Evolutionary conservation across 2,329 filamentous ascomycete genomes (phyloP), one percentile per base, ranked within the genome.

Genomic region (Alternaria triticimaculans): DNA sequence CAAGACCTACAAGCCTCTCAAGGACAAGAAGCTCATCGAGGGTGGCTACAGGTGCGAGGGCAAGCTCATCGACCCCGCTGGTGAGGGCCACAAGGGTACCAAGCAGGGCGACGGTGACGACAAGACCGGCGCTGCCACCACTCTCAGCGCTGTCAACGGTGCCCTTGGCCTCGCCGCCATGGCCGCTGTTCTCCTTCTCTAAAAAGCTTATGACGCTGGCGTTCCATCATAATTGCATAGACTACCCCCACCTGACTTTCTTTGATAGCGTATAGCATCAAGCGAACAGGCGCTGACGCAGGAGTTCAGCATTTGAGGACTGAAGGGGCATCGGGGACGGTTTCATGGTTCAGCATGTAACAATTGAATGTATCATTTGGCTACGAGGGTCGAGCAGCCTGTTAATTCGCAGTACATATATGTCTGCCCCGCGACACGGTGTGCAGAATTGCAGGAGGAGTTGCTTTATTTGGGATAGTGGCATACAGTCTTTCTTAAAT

Each of bases 141-240:
- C 76, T 43, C 66, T 84, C 33, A 80, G 81, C 67, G 78, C 84
- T 37, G 78, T 80, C 56, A 70, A 69, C 60, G 79, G 80, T 59
- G 80, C 80, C 65, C 80, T 83, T 58, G 81, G 81, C 68, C 70
- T 84, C 53, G 78, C 82, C 58, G 83, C 83, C 75, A 78, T 85
- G 64, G 75, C 83, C 55, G 83, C 83, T 62, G 82, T 82, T 72
- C 76, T 85, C 71, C 80, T 85, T 68, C 76, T 84, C 63, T 85
- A 81, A 82, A 77, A 62, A 65, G 71, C 62, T 72, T 65, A 71
- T 60, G 72, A 76, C 72, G 72, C 73, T 76, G 77, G 78, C 78
- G 76, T 79, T 75, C 68, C 66, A 72, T 65, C 63, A 68, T 72
- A 73, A 71, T 77, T 78, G 76, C 77, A 76, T 80, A 80, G 77